These are phyloP conservation scores for Coemansia sp. DNA, from an alignment of 192 early-diverging fungal species.

Conservation along the genomic window DNA sequence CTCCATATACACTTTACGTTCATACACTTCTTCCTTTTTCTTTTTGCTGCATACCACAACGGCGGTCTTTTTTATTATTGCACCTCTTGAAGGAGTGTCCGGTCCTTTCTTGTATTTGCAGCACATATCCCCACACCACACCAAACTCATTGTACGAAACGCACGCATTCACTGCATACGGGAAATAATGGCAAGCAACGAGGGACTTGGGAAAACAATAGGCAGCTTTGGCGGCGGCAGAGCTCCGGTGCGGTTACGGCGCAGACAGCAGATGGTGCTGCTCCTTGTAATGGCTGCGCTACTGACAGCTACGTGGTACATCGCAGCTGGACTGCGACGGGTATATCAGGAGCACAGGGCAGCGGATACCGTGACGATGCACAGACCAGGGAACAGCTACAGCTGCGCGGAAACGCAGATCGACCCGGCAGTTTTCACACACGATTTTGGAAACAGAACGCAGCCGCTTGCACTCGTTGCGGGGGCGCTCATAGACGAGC, in stretches of 20 bases:
- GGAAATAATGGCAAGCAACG: background rate
- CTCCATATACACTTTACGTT: too few species aligned
- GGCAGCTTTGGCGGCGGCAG: background rate
- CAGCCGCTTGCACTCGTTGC: slow-evolving; percentile 19
- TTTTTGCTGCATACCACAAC: too few species aligned
- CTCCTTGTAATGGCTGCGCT: background rate
- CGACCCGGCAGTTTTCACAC: slow-evolving; percentile 5
- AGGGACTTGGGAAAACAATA: background rate
- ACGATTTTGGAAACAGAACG: background rate
- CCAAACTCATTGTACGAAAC: background rate
- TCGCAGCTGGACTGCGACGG: background rate
- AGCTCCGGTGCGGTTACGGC: background rate
- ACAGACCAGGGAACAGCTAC: background rate
- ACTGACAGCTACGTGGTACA: background rate
- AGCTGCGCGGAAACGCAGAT: slow-evolving; percentile 15
- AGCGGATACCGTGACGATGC: background rate
- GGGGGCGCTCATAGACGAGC: background rate
- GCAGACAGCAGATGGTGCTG: background rate
- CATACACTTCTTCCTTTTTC: too few species aligned
- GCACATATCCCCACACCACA: too few species aligned
- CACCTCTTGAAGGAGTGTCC: too few species aligned
- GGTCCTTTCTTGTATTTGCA: too few species aligned
- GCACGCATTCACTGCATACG: background rate
- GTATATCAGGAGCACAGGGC: background rate
- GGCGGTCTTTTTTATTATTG: too few species aligned